Evolutionary conservation across 139 green algal genomes (phyloP).

Genomic region (Medakamo hakoo): DNA sequence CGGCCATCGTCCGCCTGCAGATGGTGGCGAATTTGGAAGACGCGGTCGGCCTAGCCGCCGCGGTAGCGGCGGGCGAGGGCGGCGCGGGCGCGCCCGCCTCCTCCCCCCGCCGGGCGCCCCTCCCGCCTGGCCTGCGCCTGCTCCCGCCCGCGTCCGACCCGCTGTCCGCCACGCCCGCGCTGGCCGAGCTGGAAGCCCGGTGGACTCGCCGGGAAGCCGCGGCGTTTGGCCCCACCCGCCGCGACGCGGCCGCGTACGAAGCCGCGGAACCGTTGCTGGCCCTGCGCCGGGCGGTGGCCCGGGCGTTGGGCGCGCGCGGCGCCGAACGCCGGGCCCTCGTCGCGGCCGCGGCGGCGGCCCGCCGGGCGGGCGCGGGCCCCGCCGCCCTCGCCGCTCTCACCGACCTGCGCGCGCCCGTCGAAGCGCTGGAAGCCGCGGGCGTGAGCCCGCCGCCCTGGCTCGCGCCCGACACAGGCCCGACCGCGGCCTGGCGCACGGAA

Average conservation of each 20-base stretch:
- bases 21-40: conserved; percentile 30
- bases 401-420: conserved; percentile 11
- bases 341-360: conserved; percentile 17
- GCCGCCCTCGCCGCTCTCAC: conserved; percentile 16
- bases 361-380: conserved; percentile 25
- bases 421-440: background rate
- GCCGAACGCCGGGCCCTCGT: conserved; percentile 12
- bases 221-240: too few relatives aligned
- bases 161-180: too few relatives aligned
- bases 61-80: background rate
- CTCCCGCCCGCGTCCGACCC: too few relatives aligned
- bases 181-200: too few relatives aligned
- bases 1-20: conserved; percentile 39
- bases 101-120: too few relatives aligned
- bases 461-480: too few relatives aligned
- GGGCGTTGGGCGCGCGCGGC: conserved; percentile 4
- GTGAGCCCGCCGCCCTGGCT: background rate
- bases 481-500: conserved; percentile 37
- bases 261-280: conserved; percentile 38
- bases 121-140: background rate
- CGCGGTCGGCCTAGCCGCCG: conserved; percentile 18
- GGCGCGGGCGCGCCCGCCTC: background rate
- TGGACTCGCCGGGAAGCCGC: too few relatives aligned
- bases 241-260: too few relatives aligned
- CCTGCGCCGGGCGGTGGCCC: conserved; percentile 23